phyloP scores from a whole-genome alignment of 352 stramenopile species.

The Albugo candida region DNA sequence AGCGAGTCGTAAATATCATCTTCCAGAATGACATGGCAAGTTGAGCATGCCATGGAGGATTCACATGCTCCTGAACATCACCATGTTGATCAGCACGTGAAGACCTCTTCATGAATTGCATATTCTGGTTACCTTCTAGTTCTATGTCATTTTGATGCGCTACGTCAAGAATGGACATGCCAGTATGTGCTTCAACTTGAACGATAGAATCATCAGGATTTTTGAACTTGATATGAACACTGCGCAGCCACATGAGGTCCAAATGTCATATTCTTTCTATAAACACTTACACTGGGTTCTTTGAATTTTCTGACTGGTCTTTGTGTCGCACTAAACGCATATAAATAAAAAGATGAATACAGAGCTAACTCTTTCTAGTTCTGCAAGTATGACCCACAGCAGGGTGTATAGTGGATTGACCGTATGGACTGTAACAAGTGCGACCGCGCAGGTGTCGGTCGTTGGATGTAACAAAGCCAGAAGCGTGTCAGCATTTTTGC shows the following conservation, averaged over 20 bases:
- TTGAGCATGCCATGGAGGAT: slow-evolving; percentile 95
- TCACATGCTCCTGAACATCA: slow-evolving; percentile 76
- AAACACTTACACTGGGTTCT: no score
- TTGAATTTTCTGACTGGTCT: no score
- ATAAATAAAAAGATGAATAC: no score
- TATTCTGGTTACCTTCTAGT: slow-evolving; percentile 58
- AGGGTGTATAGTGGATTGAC: no score
- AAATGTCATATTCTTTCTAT: no score
- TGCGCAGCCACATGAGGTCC: slow-evolving; percentile 4
- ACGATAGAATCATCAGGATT: slow-evolving; percentile 35
- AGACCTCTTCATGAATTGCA: not conserved
- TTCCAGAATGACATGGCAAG: slow-evolving; percentile 95
- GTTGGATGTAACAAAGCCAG: no score
- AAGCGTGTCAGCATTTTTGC: no score
- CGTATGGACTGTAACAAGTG: no score
- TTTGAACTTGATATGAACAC: slow-evolving; percentile 60
- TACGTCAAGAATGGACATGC: slow-evolving; percentile 81
- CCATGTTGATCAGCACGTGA: not conserved
- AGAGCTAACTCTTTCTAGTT: no score
- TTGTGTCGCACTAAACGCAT: no score
- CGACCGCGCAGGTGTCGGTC: no score
- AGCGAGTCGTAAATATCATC: slow-evolving; percentile 84
- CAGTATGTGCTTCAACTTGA: slow-evolving; percentile 44
- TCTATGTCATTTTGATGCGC: slow-evolving; percentile 88
- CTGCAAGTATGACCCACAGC: no score